A percentile compares a stretch with the other conserved stretches of the same genome.
phyloP scores from a whole-genome alignment of 768 basidiomycete genomes.

The Phaeolepiota aurea region DNA sequence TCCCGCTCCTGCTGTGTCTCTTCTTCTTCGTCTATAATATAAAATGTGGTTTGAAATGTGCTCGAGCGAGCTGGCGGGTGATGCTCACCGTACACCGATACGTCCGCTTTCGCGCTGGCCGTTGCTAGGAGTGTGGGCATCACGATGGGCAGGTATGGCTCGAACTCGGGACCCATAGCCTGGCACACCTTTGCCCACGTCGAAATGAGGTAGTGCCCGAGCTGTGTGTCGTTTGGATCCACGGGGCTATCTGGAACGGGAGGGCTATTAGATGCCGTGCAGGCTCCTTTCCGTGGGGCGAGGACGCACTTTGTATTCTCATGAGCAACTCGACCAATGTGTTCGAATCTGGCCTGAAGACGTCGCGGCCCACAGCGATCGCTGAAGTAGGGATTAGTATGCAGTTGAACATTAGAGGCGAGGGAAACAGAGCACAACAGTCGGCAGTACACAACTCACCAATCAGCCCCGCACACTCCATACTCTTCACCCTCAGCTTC shows the following conservation, averaged over 20 bases:
- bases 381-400: slow-evolving; percentile 30
- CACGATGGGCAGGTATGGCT: slow-evolving; percentile 77
- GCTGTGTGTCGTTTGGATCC: slow-evolving; percentile 66
- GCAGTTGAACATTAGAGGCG: neutral
- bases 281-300: no score
- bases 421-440: neutral
- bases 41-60: slow-evolving; percentile 1
- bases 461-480: slow-evolving; percentile 86
- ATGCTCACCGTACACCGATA: slow-evolving; percentile 69
- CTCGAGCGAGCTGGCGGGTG: no score
- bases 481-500: slow-evolving; percentile 71
- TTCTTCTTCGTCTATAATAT: slow-evolving; percentile 36
- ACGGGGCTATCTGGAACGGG: slow-evolving; percentile 43
- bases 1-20: slow-evolving; percentile 51
- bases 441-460: slow-evolving; percentile 37
- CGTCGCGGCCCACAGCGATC: slow-evolving; percentile 77
- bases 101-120: slow-evolving; percentile 75
- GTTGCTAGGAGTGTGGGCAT: slow-evolving; percentile 73
- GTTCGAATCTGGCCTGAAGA: slow-evolving; percentile 69
- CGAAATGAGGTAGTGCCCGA: slow-evolving; percentile 69
- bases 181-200: slow-evolving; percentile 90
- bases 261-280: no score
- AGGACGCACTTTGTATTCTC: slow-evolving; percentile 60
- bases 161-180: slow-evolving; percentile 77
- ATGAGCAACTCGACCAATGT: slow-evolving; percentile 68